Percentiles rank a stretch among this genome's conserved stretches.
phyloP scores from a whole-genome alignment of 2,329 filamentous ascomycete species.

The Capronia americana region DNA sequence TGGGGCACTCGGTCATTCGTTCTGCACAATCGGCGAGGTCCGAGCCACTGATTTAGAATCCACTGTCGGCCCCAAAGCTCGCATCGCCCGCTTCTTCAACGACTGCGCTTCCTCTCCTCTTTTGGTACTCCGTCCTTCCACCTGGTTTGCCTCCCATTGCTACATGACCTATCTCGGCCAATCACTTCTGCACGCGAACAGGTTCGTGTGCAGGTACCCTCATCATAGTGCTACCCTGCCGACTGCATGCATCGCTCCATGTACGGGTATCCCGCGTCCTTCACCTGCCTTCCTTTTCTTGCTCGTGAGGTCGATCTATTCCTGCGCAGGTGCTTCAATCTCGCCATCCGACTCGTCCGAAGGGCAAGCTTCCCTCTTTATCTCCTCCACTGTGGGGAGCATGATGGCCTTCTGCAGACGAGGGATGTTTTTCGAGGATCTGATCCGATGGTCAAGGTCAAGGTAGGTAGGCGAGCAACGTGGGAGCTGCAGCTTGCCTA shows the following conservation, averaged over 20 bases:
- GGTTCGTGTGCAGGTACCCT: neutral
- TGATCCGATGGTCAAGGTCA: neutral
- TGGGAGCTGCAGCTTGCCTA: conserved; percentile 2
- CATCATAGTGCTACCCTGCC: conserved; percentile 5
- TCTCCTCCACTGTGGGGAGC: conserved; percentile 10
- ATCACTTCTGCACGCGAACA: conserved; percentile 20
- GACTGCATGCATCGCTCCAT: conserved; percentile 1
- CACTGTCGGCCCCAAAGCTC: neutral
- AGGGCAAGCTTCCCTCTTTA: neutral
- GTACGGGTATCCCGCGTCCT: neutral
- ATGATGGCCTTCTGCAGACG: conserved; percentile 13
- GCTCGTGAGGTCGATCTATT: neutral
- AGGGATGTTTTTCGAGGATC: neutral
- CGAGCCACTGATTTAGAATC: conserved; percentile 8
- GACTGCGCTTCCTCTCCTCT: neutral
- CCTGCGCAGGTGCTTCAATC: conserved; percentile 24
- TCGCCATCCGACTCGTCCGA: conserved; percentile 29
- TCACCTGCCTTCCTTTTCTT: conserved; percentile 9
- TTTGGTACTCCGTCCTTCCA: neutral
- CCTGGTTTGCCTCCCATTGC: conserved; percentile 1
- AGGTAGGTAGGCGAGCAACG: conserved; percentile 5
- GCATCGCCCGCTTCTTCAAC: neutral
- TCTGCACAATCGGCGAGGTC: conserved; percentile 8
- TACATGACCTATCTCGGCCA: conserved; percentile 3
- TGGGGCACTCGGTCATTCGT: neutral